Evolutionary conservation across 139 green algal species (phyloP), one percentile per base, ranked within the genome.

Genomic region (Coelastrella sp.): DNA sequence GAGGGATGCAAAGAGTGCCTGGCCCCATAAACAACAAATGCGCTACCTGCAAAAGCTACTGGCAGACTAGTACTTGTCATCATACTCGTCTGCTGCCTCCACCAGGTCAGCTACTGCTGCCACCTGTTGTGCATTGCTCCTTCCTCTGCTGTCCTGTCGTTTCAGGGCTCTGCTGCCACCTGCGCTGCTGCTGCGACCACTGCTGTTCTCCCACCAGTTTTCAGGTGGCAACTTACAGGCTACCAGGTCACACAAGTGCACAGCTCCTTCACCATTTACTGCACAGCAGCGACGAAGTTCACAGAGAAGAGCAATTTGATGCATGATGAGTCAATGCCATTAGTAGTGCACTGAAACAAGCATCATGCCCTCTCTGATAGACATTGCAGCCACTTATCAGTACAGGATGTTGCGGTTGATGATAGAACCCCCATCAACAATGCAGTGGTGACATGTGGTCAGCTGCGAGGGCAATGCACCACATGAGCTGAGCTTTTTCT

Each of bases 181-280:
- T 17, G 23, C 30, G 57, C 53, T 45, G 43, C 68, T 69, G 43
- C 60, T 69, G 85, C 73, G 19, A 51, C 76, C 57, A 50, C 68
- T 30, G 51, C 84, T 50, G 2, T 57, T 43, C 1, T 85, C 59
- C 78, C 68, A 95, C 62, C 90, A 95, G 8, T 89, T 78, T 13
- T 89, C 78, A 11, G 84, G 25, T 25, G 93, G 92, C 66, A 96
- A 85, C 59, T 67, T 63, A 88, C 93, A 96, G 15, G 77, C 83
- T 27, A 88, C 69, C 30, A 88, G 41, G 38, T 96, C 93, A 66
- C 93, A 96, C 2, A 96, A 15, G 69, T 96, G 92, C 13, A 82
- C 23, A 2, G 80, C 81, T 25, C 89, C 89, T 2, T 71, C 27
- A 19, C 83, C 83, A 50, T 15, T 48, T 5, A 71, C 80, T 86